These are phyloP conservation scores for Blastocladiella emersonii DNA, from an alignment of 371 early-diverging fungal genomes.

Conservation along the genomic window DNA sequence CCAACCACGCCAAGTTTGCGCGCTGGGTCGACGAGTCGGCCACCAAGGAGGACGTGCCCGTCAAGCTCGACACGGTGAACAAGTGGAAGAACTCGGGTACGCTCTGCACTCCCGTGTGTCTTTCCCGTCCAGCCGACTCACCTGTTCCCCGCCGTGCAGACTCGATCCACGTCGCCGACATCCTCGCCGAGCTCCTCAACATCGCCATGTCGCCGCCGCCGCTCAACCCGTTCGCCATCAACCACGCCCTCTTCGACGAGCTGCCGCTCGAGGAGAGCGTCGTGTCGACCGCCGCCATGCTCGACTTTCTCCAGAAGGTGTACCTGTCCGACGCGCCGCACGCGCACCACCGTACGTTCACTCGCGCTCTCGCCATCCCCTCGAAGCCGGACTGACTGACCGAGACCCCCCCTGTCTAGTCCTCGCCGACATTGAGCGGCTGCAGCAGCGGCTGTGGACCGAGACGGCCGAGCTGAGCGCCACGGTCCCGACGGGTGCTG, in stretches of 20 bases:
- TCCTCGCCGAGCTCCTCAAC: conserved; percentile 52
- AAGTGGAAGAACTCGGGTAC: conserved; percentile 36
- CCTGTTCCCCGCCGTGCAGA: not conserved
- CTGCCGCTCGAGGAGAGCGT: conserved; percentile 46
- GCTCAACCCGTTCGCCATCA: conserved; percentile 55
- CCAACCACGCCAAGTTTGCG: conserved; percentile 40
- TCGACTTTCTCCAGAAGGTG: conserved; percentile 47
- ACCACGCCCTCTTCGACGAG: conserved; percentile 37
- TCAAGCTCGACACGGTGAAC: conserved; percentile 38
- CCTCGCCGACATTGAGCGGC: not conserved
- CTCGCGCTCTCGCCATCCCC: not conserved
- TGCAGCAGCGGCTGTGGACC: not conserved
- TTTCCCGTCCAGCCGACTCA: too few species aligned
- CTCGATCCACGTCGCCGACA: conserved; percentile 47
- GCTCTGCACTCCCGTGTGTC: not conserved
- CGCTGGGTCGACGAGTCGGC: conserved; percentile 19
- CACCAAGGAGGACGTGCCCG: conserved; percentile 37
- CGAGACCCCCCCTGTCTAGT: not conserved
- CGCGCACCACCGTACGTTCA: conserved; percentile 25
- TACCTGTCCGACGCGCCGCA: conserved; percentile 33
- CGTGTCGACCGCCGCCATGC: conserved; percentile 46
- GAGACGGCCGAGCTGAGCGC: conserved; percentile 1
- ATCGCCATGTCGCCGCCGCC: conserved; percentile 38
- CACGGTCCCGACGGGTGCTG: not conserved
- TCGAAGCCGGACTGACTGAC: not conserved